A percentile compares a stretch with the other conserved stretches of the same genome.
These are phyloP conservation scores for Blepharisma stoltei DNA, from an alignment of 73 alveolate genomes.

Conservation along the genomic window DNA sequence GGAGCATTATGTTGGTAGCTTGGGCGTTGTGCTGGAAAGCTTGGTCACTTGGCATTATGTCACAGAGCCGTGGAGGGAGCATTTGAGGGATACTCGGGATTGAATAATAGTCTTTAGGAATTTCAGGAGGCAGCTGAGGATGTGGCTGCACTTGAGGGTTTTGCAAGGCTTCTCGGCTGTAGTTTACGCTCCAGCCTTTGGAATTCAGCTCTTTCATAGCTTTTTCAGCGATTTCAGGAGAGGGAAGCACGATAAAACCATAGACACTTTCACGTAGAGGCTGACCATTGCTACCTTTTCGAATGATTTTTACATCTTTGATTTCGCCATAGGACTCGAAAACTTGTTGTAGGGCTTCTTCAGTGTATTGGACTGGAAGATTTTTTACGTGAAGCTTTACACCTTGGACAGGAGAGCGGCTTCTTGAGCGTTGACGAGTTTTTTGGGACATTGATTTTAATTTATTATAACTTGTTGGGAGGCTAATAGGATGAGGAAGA, in stretches of 20 bases:
- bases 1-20: slow-evolving; percentile 9
- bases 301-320: slow-evolving; percentile 5
- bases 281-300: slow-evolving; percentile 24
- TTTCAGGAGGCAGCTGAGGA: background rate
- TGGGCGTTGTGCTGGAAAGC: slow-evolving; percentile 8
- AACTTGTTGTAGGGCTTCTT: background rate
- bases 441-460: too few species aligned
- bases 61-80: too few species aligned
- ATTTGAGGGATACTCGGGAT: too few species aligned
- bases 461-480: too few species aligned
- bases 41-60: background rate
- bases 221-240: background rate
- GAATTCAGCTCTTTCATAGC: slow-evolving; percentile 22
- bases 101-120: background rate
- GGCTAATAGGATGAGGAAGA: too few species aligned
- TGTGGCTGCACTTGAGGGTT: background rate
- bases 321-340: slow-evolving; percentile 13
- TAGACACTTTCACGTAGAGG: slow-evolving; percentile 18
- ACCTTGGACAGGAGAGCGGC: slow-evolving; percentile 8
- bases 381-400: slow-evolving; percentile 24
- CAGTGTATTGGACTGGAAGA: slow-evolving; percentile 5
- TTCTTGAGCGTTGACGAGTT: slow-evolving; percentile 1
- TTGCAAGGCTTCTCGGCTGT: background rate
- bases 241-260: slow-evolving; percentile 15
- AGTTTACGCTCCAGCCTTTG: slow-evolving; percentile 16